These are phyloP conservation scores for Leccinum solheimii DNA, from an alignment of 1,284 basidiomycete genomes.

Conservation along the genomic window DNA sequence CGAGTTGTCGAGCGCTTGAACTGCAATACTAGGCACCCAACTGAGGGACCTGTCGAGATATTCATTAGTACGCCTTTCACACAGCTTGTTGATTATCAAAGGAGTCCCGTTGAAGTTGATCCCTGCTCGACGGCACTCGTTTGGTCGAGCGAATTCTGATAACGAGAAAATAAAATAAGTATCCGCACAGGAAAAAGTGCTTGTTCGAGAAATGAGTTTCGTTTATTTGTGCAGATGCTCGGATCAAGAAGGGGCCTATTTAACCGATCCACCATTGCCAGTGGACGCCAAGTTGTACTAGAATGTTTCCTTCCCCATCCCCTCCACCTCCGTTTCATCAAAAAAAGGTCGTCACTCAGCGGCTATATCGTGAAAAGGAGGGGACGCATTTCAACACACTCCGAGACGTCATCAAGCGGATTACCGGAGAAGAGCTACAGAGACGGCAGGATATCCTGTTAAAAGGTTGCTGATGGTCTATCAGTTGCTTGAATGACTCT, in stretches of 20 bases:
- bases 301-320: slow-evolving; percentile 1
- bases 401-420: slow-evolving; percentile 11
- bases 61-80: background rate
- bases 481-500: background rate
- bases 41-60: background rate
- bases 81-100: background rate
- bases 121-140: background rate
- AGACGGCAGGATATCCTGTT: slow-evolving; percentile 25
- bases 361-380: slow-evolving; percentile 26
- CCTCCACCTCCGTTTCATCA: background rate
- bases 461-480: slow-evolving; percentile 19
- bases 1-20: background rate
- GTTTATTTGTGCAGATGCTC: background rate
- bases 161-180: background rate
- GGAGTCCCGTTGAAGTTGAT: background rate
- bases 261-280: background rate
- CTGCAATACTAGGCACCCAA: background rate
- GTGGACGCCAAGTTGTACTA: background rate
- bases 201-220: background rate
- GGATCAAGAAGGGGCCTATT: background rate
- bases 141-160: background rate
- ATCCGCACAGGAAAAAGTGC: no score
- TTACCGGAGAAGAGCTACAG: slow-evolving; percentile 17
- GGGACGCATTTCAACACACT: slow-evolving; percentile 14
- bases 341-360: slow-evolving; percentile 18